Percentiles rank a stretch among this genome's conserved stretches.
Evolutionary conservation across 495 filamentous ascomycete species (phyloP).

Genomic region (Neurospora sublineolata): DNA sequence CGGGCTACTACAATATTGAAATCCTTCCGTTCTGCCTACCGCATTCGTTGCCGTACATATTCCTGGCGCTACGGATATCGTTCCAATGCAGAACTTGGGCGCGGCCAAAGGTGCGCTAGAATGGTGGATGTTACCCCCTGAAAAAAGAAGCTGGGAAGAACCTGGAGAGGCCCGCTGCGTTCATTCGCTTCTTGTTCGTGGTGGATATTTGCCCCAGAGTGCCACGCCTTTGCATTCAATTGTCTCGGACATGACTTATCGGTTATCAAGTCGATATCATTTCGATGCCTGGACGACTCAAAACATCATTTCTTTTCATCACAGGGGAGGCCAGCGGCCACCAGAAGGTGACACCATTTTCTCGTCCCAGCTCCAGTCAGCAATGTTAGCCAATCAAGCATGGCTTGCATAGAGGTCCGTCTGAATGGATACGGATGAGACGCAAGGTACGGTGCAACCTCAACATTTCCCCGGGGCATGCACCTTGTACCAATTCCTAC

Average conservation of each 20-base stretch:
- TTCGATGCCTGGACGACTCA: background rate
- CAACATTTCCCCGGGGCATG: background rate
- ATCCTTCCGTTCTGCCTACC: background rate
- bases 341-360: background rate
- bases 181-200: background rate
- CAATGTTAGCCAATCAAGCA: background rate
- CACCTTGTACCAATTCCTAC: background rate
- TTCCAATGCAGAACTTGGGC: background rate
- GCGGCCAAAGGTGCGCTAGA: background rate
- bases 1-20: background rate
- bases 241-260: background rate
- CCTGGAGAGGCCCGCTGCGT: background rate
- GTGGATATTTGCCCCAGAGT: background rate
- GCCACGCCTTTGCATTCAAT: background rate
- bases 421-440: background rate
- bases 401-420: background rate
- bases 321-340: background rate
- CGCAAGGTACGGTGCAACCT: background rate
- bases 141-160: background rate
- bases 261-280: background rate
- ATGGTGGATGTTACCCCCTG: background rate
- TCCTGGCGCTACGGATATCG: background rate
- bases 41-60: background rate
- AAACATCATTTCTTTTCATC: background rate
- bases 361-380: background rate